Evolutionary conservation across 1,284 basidiomycete species (phyloP).

Genomic region (Volvariella volvacea): DNA sequence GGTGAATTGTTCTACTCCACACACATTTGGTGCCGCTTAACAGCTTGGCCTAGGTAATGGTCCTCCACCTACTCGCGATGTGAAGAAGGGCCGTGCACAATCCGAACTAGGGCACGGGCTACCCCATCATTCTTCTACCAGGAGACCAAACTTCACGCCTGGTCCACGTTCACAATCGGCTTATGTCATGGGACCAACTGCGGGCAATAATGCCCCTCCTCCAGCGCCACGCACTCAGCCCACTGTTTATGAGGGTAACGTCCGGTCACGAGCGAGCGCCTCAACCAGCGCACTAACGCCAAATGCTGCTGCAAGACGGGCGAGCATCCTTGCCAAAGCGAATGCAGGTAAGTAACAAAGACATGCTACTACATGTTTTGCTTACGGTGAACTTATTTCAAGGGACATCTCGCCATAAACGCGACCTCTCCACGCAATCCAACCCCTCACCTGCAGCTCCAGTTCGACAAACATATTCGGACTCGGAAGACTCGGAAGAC

Average conservation of each 20-base stretch:
- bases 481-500: conserved; percentile 29
- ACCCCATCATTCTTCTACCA: conserved; percentile 9
- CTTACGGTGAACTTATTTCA: conserved; percentile 6
- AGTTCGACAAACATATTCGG: not conserved
- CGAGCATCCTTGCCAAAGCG: conserved; percentile 23
- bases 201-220: not conserved
- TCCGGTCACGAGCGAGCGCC: conserved; percentile 24
- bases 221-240: conserved; percentile 20
- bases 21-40: conserved; percentile 9
- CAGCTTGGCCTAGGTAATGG: not conserved
- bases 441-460: conserved; percentile 8
- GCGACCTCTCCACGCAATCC: conserved; percentile 18
- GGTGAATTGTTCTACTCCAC: conserved; percentile 9
- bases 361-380: conserved; percentile 4
- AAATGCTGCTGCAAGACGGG: conserved; percentile 28
- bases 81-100: conserved; percentile 21
- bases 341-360: conserved; percentile 16
- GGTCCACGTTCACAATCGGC: conserved; percentile 7
- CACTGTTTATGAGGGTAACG: conserved; percentile 15
- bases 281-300: conserved; percentile 32
- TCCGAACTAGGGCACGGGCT: conserved; percentile 34
- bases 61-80: not conserved
- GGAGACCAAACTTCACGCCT: conserved; percentile 2
- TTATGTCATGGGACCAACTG: conserved; percentile 1
- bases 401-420: conserved; percentile 14